phyloP scores from a whole-genome alignment of 2,329 filamentous ascomycete genomes.

The Cytospora paraplurivora region DNA sequence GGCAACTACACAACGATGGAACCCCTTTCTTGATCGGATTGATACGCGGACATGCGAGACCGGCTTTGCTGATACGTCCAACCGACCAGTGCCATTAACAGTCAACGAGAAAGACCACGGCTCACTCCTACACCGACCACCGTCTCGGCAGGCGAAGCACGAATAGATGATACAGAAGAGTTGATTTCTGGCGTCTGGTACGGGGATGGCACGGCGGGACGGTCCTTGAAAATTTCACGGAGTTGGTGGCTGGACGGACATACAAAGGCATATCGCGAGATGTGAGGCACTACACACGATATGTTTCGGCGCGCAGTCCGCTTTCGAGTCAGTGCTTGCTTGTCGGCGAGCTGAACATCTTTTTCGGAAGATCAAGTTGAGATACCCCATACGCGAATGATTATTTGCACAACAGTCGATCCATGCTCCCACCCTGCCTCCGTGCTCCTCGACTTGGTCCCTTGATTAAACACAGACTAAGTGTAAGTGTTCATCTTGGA shows the following conservation, averaged over 20 bases:
- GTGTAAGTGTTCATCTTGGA: not conserved
- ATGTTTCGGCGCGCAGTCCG: not conserved
- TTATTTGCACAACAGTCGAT: slow-evolving; percentile 1
- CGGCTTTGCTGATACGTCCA: slow-evolving; percentile 17
- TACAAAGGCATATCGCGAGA: not conserved
- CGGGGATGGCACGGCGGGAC: not conserved
- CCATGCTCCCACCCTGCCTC: not conserved
- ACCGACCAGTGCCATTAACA: slow-evolving; percentile 11
- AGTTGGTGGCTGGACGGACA: slow-evolving; percentile 5
- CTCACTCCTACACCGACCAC: slow-evolving; percentile 11
- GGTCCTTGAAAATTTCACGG: not conserved
- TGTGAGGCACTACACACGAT: not conserved
- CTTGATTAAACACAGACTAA: not conserved
- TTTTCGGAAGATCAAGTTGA: not conserved
- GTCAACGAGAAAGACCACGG: slow-evolving; percentile 21
- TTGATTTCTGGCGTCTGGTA: not conserved
- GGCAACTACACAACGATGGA: not conserved
- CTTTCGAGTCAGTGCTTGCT: slow-evolving; percentile 5
- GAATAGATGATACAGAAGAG: slow-evolving; percentile 7
- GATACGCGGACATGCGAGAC: not conserved
- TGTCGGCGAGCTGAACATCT: slow-evolving; percentile 9
- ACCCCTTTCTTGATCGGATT: not conserved
- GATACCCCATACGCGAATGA: not conserved
- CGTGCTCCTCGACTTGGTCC: not conserved
- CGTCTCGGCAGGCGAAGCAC: slow-evolving; percentile 23